Conservation (phyloP, 805 yeast genomes). For the Maudiozyma pseudohumilis region DNA sequence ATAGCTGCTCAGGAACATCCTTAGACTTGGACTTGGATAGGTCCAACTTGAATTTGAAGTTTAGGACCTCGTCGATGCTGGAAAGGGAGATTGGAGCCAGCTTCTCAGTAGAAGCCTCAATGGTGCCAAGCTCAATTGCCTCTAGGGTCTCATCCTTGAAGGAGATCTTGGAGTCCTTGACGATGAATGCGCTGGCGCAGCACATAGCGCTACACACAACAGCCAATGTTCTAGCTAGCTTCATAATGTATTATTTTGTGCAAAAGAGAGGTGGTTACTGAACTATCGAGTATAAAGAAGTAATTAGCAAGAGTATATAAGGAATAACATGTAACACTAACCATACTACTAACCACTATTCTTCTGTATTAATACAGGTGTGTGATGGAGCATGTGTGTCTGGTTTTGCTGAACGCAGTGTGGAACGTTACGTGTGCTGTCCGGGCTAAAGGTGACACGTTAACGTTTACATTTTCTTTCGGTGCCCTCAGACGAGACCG, state of each 20-base stretch:
- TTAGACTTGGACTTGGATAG: conserved; percentile 1
- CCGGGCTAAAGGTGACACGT: conserved; percentile 5
- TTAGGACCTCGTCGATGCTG: conserved; percentile 11
- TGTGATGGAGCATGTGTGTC: too few relatives aligned
- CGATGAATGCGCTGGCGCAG: conserved; percentile 4
- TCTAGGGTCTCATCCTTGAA: conserved; percentile 1
- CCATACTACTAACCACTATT: too few relatives aligned
- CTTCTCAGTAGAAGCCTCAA: conserved; percentile 7
- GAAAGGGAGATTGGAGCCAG: conserved; percentile 9
- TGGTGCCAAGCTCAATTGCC: conserved; percentile 3
- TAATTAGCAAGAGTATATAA: too few relatives aligned
- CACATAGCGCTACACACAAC: conserved; percentile 3
- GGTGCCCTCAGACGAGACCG: neutral
- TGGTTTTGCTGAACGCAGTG: too few relatives aligned
- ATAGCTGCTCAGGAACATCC: conserved; percentile 15
- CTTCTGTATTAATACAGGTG: too few relatives aligned
- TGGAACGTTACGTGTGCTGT: too few relatives aligned
- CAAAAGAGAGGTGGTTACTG: too few relatives aligned
- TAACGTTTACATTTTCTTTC: conserved; percentile 3
- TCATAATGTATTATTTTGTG: too few relatives aligned
- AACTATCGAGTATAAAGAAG: too few relatives aligned
- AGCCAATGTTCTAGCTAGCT: conserved; percentile 1
- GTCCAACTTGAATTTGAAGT: conserved; percentile 15
- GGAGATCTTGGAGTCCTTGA: conserved; percentile 4
- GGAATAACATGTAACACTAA: too few relatives aligned